Evolutionary conservation across 2,329 filamentous ascomycete genomes (phyloP).

Genomic region (Cladophialophora chaetospira): DNA sequence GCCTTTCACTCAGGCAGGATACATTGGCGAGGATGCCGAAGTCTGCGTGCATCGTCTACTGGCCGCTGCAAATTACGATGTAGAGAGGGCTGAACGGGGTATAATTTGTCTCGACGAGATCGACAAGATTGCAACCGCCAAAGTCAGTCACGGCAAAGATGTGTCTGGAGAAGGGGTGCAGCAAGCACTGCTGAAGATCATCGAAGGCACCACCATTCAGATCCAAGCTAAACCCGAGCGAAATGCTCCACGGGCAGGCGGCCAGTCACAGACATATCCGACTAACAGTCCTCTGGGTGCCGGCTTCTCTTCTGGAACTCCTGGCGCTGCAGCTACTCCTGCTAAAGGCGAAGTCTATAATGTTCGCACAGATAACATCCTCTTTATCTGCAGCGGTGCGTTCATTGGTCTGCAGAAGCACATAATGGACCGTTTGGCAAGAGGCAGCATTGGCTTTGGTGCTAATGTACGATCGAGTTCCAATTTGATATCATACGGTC

Average conservation of each 20-base stretch:
- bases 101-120: conserved; percentile 97
- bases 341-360: conserved; percentile 65
- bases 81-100: conserved; percentile 79
- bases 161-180: conserved; percentile 96
- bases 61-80: conserved; percentile 86
- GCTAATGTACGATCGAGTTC: conserved; percentile 68
- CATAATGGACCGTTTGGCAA: conserved; percentile 82
- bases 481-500: conserved; percentile 28
- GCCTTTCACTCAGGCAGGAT: conserved; percentile 92
- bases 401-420: conserved; percentile 91
- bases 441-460: conserved; percentile 86
- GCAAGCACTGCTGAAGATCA: conserved; percentile 90
- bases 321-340: conserved; percentile 37
- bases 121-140: conserved; percentile 91
- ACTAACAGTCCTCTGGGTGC: conserved; percentile 42
- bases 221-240: conserved; percentile 74
- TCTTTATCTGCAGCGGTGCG: conserved; percentile 95
- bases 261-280: conserved; percentile 43
- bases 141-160: conserved; percentile 85
- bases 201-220: conserved; percentile 92
- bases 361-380: conserved; percentile 90
- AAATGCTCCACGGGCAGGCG: conserved; percentile 43
- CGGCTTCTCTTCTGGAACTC: conserved; percentile 35
- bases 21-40: conserved; percentile 98
- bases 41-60: conserved; percentile 88